Evolutionary conservation across 352 stramenopile genomes (phyloP), one percentile per base, ranked within the genome.

Genomic region (Aphanomyces astaci): DNA sequence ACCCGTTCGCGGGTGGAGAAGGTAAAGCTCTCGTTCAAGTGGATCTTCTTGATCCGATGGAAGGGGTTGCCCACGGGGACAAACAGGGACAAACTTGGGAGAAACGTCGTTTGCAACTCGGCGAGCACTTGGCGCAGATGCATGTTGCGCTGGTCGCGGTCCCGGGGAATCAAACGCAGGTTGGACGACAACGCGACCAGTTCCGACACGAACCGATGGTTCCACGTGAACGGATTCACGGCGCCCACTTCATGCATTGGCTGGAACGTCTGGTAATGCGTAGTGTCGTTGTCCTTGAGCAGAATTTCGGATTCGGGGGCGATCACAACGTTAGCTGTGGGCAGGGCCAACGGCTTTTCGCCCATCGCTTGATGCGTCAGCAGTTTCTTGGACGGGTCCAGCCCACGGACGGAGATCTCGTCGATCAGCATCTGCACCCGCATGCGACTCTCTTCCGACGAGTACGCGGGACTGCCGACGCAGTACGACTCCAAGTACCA

Each of bases 401-500:
- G 51, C 1, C 85, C 85, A 53, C 83, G 80, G 52, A 87, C 75
- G 0, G 79, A 76, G 1, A 94, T 82, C 25, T 94, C 84, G 39
- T 90, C 81, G 56, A 94, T 91, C 39, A 94, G 75, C 79, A 88
- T 85, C 31, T 89, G 75, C 15, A 94, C 80, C 30, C 81, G 80
- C 63, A 82, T 75, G 17, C 71, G 71, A 56, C 78, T 82, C 31
- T 82, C 79, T 19, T 85, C 73, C 1, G 73, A 86, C n/a, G 71
- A 52, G 51, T 90, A 87, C 11, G 77, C 68, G 2, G 80, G 76
- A 45, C 86, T 92, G 33, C 76, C 64, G 10, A 90, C 71, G 62
- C 86, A 92, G 64, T 89, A 92, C 9, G 84, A 91, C 71, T 87
- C 75, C 55, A 94, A 68, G 48, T 91, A 94, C 86, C 86, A 94